Percentiles rank a stretch among this genome's conserved stretches.
Conservation (phyloP, 352 stramenopile species). For the Salisapilia sapeloensis region DNA sequence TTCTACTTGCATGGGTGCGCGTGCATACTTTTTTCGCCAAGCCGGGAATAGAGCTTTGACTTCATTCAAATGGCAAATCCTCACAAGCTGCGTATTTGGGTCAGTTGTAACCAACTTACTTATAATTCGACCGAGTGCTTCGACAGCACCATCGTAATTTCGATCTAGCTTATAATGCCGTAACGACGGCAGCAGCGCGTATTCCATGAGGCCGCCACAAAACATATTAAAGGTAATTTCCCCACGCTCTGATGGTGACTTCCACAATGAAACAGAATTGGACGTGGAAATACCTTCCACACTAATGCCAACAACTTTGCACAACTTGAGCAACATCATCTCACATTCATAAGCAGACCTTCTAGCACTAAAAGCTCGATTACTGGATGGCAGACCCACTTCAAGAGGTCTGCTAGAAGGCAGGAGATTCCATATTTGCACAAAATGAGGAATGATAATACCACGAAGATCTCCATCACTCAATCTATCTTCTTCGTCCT, state of each 20-base stretch:
- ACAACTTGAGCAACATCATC: conserved; percentile 36
- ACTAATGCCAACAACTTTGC: conserved; percentile 28
- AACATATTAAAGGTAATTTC: conserved; percentile 30
- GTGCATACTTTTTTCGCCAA: too few relatives aligned
- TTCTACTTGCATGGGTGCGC: too few relatives aligned
- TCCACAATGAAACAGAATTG: conserved; percentile 9
- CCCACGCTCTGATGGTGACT: conserved; percentile 5
- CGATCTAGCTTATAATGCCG: conserved; percentile 29
- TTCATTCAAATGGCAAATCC: too few relatives aligned
- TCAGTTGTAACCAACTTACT: conserved; percentile 12
- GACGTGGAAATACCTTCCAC: conserved; percentile 4
- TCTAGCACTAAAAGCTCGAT: too few relatives aligned
- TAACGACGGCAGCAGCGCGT: conserved; percentile 26
- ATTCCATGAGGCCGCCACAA: conserved; percentile 18
- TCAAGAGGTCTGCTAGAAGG: too few relatives aligned
- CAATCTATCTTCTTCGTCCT: too few relatives aligned
- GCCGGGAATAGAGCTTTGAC: too few relatives aligned
- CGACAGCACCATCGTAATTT: conserved; percentile 18
- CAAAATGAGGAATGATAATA: too few relatives aligned
- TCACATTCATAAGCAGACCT: conserved; percentile 33
- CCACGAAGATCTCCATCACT: too few relatives aligned
- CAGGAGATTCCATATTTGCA: too few relatives aligned
- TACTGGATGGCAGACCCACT: too few relatives aligned
- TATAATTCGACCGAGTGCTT: conserved; percentile 19
- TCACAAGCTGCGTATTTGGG: too few relatives aligned